These are phyloP conservation scores for Craterostigma plantagineum DNA, from an alignment of 257 asterid genomes.

Conservation along the genomic window DNA sequence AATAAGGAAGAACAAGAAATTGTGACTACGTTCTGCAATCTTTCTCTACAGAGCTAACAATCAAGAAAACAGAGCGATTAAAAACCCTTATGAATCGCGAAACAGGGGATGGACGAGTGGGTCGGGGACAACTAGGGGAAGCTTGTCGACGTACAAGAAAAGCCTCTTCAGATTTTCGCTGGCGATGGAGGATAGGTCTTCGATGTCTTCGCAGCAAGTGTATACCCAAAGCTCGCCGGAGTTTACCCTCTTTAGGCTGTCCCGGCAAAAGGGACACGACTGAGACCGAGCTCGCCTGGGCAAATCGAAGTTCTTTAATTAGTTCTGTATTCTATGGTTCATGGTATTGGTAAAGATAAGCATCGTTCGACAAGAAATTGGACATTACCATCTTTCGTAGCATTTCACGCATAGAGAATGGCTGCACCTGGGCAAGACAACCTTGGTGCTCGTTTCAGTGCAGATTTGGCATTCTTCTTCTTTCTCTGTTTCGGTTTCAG, in stretches of 20 bases:
- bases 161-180: slow-evolving; percentile 59
- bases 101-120: slow-evolving; percentile 24
- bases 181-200: slow-evolving; percentile 31
- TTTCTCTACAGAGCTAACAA: no score
- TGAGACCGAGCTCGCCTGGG: slow-evolving; percentile 66
- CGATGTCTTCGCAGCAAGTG: slow-evolving; percentile 41
- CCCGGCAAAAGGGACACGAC: slow-evolving; percentile 91
- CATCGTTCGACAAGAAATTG: no score
- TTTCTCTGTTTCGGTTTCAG: slow-evolving; percentile 62
- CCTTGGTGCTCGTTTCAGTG: slow-evolving; percentile 53
- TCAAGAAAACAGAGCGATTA: no score
- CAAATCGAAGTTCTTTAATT: no score
- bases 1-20: slow-evolving; percentile 22
- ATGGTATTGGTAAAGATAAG: no score
- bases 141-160: slow-evolving; percentile 36
- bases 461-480: slow-evolving; percentile 89
- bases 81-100: no score
- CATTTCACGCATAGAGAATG: slow-evolving; percentile 70
- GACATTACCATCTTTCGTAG: slow-evolving; percentile 50
- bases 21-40: slow-evolving; percentile 8
- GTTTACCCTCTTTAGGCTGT: slow-evolving; percentile 48
- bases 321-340: no score
- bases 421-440: slow-evolving; percentile 63
- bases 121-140: slow-evolving; percentile 39
- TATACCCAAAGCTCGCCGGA: slow-evolving; percentile 81